Evolutionary conservation across 2,329 filamentous ascomycete species (phyloP), one percentile per base, ranked within the genome.

Genomic region (Epichloe hybrida): DNA sequence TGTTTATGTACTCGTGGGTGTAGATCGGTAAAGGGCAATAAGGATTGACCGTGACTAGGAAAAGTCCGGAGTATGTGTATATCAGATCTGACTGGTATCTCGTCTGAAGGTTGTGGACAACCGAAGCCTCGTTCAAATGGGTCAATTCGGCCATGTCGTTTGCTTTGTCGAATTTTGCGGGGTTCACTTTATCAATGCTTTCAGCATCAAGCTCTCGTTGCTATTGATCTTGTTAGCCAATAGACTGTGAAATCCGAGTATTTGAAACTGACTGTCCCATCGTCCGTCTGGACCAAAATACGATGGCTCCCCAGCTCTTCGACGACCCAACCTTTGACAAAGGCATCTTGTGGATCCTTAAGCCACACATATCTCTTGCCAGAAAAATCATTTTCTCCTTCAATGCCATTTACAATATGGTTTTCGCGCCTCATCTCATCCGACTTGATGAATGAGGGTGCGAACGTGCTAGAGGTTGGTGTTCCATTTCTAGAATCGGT

Each of bases 101-200:
- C 75, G 88, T 91, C 59, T 95, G 86, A 52, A 98, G 77, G 64
- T 98, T 98, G 71, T 98, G 90, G 48, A 98, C 90, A 48, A 98
- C 93, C 0, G 93, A 97, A 21, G 91, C 87, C 70, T 98, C 94
- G 69, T 98, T 98, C 56, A 98, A 74, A 68, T 98, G 93, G 5
- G 93, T 98, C 62, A 98, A 77, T 67, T 98, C 93, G 23, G 94
- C 93, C 93, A 98, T 98, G 68, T 98, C 94, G 71, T 94, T 89
- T 56, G 91, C 91, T 70, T 96, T 98, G 77, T 98, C 93, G 71
- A 98, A 98, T 66, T 98, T 98, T 62, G 91, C 91, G 45, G 93
- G 93, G 69, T 98, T 98, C 72, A 98, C 94, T 70, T 96, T 97
- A 75, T 98, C 94, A 58, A 96, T 89, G 60, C 82, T 85, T 60